Base-by-base conservation (phyloP, 2,329 filamentous ascomycete genomes). In the Fusarium floridanum region DNA sequence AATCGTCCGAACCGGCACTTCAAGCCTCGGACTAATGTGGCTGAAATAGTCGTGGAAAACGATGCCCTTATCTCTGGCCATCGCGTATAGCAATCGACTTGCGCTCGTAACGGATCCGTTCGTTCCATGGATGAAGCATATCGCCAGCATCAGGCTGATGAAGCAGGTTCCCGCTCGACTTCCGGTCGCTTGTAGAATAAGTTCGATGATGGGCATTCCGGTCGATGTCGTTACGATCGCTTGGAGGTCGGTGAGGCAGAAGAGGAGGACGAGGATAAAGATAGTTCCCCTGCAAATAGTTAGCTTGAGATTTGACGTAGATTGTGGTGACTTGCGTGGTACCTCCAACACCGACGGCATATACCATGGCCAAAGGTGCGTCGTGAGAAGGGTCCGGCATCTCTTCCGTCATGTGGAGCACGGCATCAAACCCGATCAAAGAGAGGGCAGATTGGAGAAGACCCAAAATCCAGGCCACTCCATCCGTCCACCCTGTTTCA, bases 71-170 rank as follows among this genome's bases (percentile, higher is more conserved):
- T 77, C 75, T 8, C 73, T 66, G 29, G 75, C 75, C 71, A 77
- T 70, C 6, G 85, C 79, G 69, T 81, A 87, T 14, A 85, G 71
- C 16, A 87, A 80, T 37, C 86, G 79, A 39, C 82, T 86, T 1
- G 82, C 84, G 62, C 81, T 85, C 10, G 84, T 86, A 9, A 85
- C 80, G 43, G 83, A 84, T 2, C 84, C 85, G n/a, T 83, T 84
- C 10, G 84, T 85, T 17, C 85, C 86, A 32, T 86, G 85, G 48
- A 87, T 79, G 56, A 87, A 86, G 70, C 85, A 86, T 0, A 87
- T 75, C 0, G 80, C 81, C 0, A 87, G 72, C 75, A 84, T 82
- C 24, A 86, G 75, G 20, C 82, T 82, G 11, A 87, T 61, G 5
- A 87, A 74, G 11, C 84, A 84, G 1, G 85, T 81, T 1, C 80